Evolutionary conservation across 2,329 filamentous ascomycete species (phyloP), one percentile per base, ranked within the genome.

Genomic region (Cordyceps tenuipes): DNA sequence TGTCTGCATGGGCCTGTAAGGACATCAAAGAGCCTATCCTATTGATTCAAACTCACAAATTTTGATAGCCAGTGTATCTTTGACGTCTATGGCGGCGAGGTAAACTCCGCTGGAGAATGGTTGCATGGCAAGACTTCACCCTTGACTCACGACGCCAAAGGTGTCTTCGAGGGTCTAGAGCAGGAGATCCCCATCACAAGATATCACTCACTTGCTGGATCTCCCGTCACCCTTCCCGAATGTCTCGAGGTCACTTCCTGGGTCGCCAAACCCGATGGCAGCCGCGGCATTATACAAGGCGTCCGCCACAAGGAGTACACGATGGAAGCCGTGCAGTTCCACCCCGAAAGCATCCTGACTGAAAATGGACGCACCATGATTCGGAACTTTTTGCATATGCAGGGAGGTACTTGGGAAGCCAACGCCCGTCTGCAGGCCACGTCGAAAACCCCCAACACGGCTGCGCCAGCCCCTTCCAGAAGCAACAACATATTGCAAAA

Each of bases 1-100:
- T n/a, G 94, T 99, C 34, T 99, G 94, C 71, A 97, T 99, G 93
- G 94, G 94, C 66, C 88, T 97, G 86, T 89, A 74, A 80, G 86
- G 21, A 82, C 39, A 51, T 19, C 3, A 8, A 2, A 36, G 7
- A 34, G 8, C 36, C 19, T n/a, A 49, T 39, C 12, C 51, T 52
- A 36, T 19, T 31, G 17, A 15, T 41, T 50, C 23, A 2, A 41
- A 19, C 15, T 2, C 39, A 12, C 61, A 60, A 53, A 62, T 23
- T 21, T 43, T 17, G 21, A 10, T 26, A 89, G 86, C 66, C 94
- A 99, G 79, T 99, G 94, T 75, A 97, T 99, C 65, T 93, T 95
- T 71, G 89, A 94, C 59, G 87, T 91, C 36, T 97, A 95, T 69
- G 94, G 94, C 52, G 94, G 94, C 62, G 86, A 89, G 55, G 94